Evolutionary conservation across 192 early-diverging fungal genomes (phyloP), one percentile per base, ranked within the genome.

Genomic region (Umbelopsis ramanniana): DNA sequence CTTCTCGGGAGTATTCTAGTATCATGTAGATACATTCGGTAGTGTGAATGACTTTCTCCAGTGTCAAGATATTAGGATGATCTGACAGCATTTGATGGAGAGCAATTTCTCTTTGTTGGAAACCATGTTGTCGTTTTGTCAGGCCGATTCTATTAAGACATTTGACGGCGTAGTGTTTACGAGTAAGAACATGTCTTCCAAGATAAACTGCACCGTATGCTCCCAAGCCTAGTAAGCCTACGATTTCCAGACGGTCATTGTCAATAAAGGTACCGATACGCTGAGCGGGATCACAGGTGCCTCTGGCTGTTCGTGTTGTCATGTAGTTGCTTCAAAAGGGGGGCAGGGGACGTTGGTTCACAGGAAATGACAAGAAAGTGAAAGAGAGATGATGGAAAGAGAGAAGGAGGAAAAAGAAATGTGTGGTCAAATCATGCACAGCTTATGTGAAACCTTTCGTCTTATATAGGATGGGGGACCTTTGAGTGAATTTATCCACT

Each of bases 1-100:
- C 97, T 55, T 95, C 96, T 15, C 84, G 83, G 19, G 92, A 93
- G 74, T 86, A 90, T 81, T 94, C 93, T 68, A 94, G 82, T 26
- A 93, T 83, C 54, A 92, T 78, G 50, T 92, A 85, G 45, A 92
- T 79, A 74, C 86, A 89, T 55, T 91, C 89, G 52, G 81, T 71
- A 6, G 88, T 86, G 54, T 91, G 89, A 72, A 94, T 82, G 52
- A 90, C 81, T 67, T 79, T 83, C 73, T 89, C 86, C 68, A 93
- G 74, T 43, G 82, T 88, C 33, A 88, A 85, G 45, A 93, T 90
- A 70, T 90, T 85, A 38, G 85, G 89, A 76, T 92, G 91, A 12
- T 84, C 86, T 43, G 89, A 89, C 40, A 91, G 84, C 9, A 79
- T 77, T n/a, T 75, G 67, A 70, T 93, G 92, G 19, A 92, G 83